Evolutionary conservation across 1,284 basidiomycete genomes (phyloP).

Genomic region (Microbotryomycetes sp.): DNA sequence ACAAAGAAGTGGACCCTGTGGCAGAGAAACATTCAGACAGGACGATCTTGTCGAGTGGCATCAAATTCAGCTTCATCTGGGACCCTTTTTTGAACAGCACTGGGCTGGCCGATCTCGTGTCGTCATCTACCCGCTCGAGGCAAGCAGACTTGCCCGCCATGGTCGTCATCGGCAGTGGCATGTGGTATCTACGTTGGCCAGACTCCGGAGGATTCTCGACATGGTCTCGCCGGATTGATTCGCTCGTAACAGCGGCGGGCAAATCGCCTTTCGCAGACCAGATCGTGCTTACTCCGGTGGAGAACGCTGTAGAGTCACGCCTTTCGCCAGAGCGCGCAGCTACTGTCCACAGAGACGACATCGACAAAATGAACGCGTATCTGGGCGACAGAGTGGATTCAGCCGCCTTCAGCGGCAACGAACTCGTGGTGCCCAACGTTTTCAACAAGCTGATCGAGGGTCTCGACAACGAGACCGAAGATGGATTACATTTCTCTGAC

Average conservation of each 20-base stretch:
- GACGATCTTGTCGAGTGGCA: constrained; percentile 39
- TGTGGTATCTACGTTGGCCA: constrained; percentile 77
- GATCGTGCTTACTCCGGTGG: constrained; percentile 69
- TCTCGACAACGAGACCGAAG: constrained; percentile 54
- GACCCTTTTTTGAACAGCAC: constrained; percentile 60
- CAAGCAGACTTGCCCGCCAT: constrained; percentile 49
- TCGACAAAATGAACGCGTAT: constrained; percentile 61
- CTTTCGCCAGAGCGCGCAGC: constrained; percentile 56
- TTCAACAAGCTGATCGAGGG: constrained; percentile 32
- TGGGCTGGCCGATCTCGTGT: constrained; percentile 29
- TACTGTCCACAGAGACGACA: constrained; percentile 36
- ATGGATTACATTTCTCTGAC: constrained; percentile 74
- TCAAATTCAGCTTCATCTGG: constrained; percentile 48
- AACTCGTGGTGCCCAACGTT: constrained; percentile 19
- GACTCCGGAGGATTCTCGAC: constrained; percentile 63
- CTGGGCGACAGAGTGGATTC: constrained; percentile 52
- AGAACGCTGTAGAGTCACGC: constrained; percentile 56
- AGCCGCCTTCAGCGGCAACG: not conserved
- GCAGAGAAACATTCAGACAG: constrained; percentile 54
- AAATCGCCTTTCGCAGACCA: constrained; percentile 46
- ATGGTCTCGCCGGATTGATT: constrained; percentile 68
- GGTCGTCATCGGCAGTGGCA: constrained; percentile 71
- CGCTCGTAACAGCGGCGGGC: constrained; percentile 52
- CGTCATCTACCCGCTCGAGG: constrained; percentile 1
- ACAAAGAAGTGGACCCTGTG: constrained; percentile 53